Base-by-base conservation (phyloP, 371 early-diverging fungal genomes). In the Mortierella sp. region DNA sequence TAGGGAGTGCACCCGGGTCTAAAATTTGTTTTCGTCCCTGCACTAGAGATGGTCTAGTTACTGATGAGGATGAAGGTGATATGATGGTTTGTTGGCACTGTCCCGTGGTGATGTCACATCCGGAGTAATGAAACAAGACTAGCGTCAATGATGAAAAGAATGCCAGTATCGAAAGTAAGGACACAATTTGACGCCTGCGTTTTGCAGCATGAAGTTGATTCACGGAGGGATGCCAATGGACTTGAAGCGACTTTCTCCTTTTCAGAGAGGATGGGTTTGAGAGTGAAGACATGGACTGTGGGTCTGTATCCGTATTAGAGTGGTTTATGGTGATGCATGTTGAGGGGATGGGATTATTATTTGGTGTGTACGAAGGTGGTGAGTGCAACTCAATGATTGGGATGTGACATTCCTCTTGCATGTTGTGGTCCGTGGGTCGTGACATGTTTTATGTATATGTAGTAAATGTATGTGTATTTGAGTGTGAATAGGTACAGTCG, bases 211-310 rank as follows among this genome's bases (percentile, higher is more conserved):
- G 79, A 15, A 53, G 70, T 32, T 70, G 66, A 58, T 73, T 73
- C 9, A 78, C 79, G 11, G 79, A 78, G 2, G 79, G 74, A 22
- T 78, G 79, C 79, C 78, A 77, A 19, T 65, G 63, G 10, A 77
- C 78, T 28, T 73, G 74, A 41, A 74, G 79, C 8, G 65, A 38
- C 62, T 40, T 40, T 33, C 63, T 67, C 55, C 53, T 63, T 40
- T 62, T 59, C 59, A 15, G 59, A 1, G 59, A 59, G n/a, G 21
- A 9, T 3, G 40, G 13, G 3, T 33, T n/a, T 59, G 59, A 40
- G 15, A 40, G 38, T 59, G 59, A 59, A 3, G 33, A 38, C 16
- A 19, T 7, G n/a, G 38, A 7, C 19, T 33, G 13, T 19, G n/a
- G 36, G 3, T 15, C 6, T 5, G 59, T 6, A 38, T 38, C 59